Evolutionary conservation across 1,139 yeast species (phyloP).

Genomic region (Blastobotrys arbuscula): DNA sequence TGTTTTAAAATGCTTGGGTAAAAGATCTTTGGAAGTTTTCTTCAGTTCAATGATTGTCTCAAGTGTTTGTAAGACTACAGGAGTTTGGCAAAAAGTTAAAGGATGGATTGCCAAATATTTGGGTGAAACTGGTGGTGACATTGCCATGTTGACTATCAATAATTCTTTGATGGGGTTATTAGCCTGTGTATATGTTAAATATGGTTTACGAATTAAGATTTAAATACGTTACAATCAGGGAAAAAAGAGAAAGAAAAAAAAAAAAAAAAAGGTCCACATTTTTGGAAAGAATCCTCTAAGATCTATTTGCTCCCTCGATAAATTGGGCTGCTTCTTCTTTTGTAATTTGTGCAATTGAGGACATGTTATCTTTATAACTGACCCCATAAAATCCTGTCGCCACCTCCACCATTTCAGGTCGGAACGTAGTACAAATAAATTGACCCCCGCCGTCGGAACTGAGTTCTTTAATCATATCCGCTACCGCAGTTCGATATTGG

Average conservation of each 20-base stretch:
- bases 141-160: slow-evolving; percentile 17
- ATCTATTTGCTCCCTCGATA: slow-evolving; percentile 46
- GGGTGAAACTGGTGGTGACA: slow-evolving; percentile 23
- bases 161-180: slow-evolving; percentile 23
- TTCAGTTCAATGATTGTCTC: slow-evolving; percentile 26
- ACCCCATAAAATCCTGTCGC: slow-evolving; percentile 90
- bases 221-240: background rate
- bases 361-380: slow-evolving; percentile 74
- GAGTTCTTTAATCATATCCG: slow-evolving; percentile 61
- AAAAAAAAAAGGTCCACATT: background rate
- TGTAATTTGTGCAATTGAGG: slow-evolving; percentile 66
- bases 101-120: slow-evolving; percentile 8
- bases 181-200: slow-evolving; percentile 22
- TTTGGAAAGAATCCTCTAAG: background rate
- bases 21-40: slow-evolving; percentile 31
- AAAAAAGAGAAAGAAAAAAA: background rate
- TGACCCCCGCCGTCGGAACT: slow-evolving; percentile 50
- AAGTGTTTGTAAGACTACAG: slow-evolving; percentile 14
- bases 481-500: slow-evolving; percentile 86
- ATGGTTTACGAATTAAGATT: slow-evolving; percentile 18
- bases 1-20: slow-evolving; percentile 28
- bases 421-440: slow-evolving; percentile 91
- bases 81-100: slow-evolving; percentile 16
- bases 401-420: slow-evolving; percentile 85
- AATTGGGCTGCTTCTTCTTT: slow-evolving; percentile 72